Evolutionary conservation across 805 yeast genomes (phyloP).

Genomic region (Ogataea ramenticola): DNA sequence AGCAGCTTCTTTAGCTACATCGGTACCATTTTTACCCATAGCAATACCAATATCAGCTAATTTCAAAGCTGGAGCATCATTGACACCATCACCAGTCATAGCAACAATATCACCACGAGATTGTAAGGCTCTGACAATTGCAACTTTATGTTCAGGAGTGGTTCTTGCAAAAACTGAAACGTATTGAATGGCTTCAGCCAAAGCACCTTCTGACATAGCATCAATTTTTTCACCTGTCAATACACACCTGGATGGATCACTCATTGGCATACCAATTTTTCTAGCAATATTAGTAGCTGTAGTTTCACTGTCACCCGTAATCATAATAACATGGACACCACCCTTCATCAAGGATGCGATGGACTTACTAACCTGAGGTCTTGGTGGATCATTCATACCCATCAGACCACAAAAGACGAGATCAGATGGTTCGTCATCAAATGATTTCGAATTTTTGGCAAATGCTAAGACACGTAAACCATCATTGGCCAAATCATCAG

Average conservation of each 20-base stretch:
- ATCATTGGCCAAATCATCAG: conserved; percentile 62
- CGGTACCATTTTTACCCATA: conserved; percentile 92
- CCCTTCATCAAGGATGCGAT: conserved; percentile 75
- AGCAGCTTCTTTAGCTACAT: conserved; percentile 97
- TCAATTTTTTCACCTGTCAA: conserved; percentile 84
- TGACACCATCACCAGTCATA: conserved; percentile 99
- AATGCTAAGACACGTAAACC: conserved; percentile 85
- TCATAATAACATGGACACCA: conserved; percentile 97
- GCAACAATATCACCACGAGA: conserved; percentile 92
- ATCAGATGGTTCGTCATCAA: conserved; percentile 41
- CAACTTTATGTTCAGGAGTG: conserved; percentile 88
- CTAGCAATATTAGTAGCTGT: conserved; percentile 82
- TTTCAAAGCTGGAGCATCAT: conserved; percentile 97
- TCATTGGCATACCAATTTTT: conserved; percentile 82
- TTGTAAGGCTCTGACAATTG: conserved; percentile 85
- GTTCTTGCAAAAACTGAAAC: conserved; percentile 93
- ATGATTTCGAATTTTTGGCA: conserved; percentile 44
- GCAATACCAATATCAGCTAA: conserved; percentile 94
- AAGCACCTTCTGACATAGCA: conserved; percentile 58
- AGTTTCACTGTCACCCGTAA: conserved; percentile 88
- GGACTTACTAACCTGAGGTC: conserved; percentile 75
- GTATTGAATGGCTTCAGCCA: conserved; percentile 68
- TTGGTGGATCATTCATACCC: conserved; percentile 98
- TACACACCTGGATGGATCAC: conserved; percentile 57
- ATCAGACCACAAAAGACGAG: conserved; percentile 77